Evolutionary conservation across 768 basidiomycete genomes (phyloP).

Genomic region (Leccinum aurantiacum): DNA sequence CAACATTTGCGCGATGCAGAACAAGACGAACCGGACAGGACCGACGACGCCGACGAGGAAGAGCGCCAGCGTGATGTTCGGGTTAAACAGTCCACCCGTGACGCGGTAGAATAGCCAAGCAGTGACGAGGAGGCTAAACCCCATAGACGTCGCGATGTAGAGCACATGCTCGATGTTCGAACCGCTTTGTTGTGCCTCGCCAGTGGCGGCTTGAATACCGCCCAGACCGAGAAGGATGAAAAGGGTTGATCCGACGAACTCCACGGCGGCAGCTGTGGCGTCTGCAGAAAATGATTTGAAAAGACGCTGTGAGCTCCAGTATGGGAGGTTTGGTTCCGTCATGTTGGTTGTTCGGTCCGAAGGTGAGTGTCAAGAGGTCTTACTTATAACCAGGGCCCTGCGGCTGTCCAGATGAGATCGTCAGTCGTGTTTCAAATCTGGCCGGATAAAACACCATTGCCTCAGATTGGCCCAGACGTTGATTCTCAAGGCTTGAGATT

Average conservation of each 20-base stretch:
- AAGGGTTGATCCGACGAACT: conserved; percentile 58
- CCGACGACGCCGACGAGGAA: conserved; percentile 54
- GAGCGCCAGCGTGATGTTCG: conserved; percentile 58
- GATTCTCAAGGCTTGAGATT: too few species aligned
- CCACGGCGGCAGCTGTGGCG: conserved; percentile 49
- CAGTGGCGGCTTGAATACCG: conserved; percentile 56
- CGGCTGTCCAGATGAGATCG: not conserved
- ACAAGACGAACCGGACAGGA: conserved; percentile 57
- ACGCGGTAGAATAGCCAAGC: conserved; percentile 69
- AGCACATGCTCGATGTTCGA: conserved; percentile 43
- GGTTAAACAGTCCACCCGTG: conserved; percentile 68
- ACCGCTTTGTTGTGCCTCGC: conserved; percentile 33
- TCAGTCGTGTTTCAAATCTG: not conserved
- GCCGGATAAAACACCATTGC: too few species aligned
- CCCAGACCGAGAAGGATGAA: conserved; percentile 69
- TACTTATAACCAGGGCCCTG: not conserved
- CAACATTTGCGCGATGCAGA: conserved; percentile 57
- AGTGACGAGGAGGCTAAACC: conserved; percentile 58
- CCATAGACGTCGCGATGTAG: conserved; percentile 61
- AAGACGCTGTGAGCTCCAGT: conserved; percentile 28
- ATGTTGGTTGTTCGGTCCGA: conserved; percentile 4
- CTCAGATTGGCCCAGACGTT: too few species aligned
- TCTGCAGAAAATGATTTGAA: conserved; percentile 39
- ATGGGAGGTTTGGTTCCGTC: conserved; percentile 9
- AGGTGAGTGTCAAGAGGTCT: not conserved